These are phyloP conservation scores for Xylariomycetidae sp. DNA, from an alignment of 2,329 filamentous ascomycete species.

Conservation along the genomic window DNA sequence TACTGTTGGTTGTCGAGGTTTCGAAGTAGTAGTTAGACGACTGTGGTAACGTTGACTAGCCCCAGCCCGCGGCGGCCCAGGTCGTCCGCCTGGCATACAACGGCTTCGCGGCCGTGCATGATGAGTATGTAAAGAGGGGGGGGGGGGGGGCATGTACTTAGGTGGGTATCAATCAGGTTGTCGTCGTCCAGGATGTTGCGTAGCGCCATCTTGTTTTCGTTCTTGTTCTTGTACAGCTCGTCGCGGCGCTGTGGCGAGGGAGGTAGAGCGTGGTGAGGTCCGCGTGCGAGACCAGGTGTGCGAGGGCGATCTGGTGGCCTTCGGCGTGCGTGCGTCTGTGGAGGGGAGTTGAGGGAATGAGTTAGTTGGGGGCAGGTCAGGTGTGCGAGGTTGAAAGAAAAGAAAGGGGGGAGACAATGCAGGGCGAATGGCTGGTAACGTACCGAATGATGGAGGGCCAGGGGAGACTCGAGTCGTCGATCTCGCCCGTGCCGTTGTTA, in stretches of 20 bases:
- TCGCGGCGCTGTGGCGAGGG: constrained; percentile 37
- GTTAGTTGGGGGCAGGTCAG: constrained; percentile 24
- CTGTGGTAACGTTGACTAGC: too few species aligned
- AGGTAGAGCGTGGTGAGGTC: constrained; percentile 41
- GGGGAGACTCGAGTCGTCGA: constrained; percentile 44
- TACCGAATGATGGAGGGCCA: constrained; percentile 42
- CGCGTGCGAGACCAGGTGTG: constrained; percentile 52
- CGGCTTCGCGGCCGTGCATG: too few species aligned
- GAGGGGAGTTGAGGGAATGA: constrained; percentile 3
- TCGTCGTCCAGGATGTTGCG: constrained; percentile 52
- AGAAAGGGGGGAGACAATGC: too few species aligned
- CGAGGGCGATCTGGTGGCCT: constrained; percentile 59
- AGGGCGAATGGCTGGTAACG: constrained; percentile 25
- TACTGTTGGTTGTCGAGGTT: too few species aligned
- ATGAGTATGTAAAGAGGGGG: too few species aligned
- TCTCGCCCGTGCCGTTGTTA: constrained; percentile 51
- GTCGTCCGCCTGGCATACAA: constrained; percentile 17
- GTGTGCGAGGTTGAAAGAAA: too few species aligned
- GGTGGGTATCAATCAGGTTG: constrained; percentile 50
- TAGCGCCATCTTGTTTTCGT: constrained; percentile 51
- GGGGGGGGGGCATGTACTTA: constrained; percentile 46
- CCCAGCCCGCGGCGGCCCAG: too few species aligned
- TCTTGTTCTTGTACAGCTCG: constrained; percentile 49
- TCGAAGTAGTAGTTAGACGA: too few species aligned
- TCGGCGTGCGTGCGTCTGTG: constrained; percentile 41